Conservation (phyloP, 345 rosid genomes). For the Euphorbia tirucalli region DNA sequence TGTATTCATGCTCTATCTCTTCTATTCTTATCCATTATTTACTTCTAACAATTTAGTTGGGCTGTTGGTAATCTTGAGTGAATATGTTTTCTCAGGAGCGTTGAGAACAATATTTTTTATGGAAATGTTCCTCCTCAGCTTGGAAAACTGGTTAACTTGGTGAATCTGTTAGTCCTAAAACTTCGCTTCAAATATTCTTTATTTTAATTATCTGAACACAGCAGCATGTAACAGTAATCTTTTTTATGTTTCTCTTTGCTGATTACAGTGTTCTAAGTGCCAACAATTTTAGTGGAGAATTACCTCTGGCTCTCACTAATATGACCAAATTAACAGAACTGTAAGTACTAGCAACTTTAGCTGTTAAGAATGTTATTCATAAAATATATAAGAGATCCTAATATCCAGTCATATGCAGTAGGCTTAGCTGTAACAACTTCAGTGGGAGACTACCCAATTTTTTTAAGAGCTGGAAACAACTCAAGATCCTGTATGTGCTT, state of each 20-base stretch:
- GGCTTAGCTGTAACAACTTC: conserved; percentile 19
- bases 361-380: not conserved
- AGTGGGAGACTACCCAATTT: conserved; percentile 16
- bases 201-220: not conserved
- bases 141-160: conserved; percentile 11
- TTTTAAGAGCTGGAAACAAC: conserved; percentile 11
- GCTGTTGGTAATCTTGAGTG: not conserved
- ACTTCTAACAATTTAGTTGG: not conserved
- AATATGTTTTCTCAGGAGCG: conserved; percentile 7
- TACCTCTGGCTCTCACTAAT: conserved; percentile 9
- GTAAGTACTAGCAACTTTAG: conserved; percentile 16
- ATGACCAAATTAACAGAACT: conserved; percentile 6
- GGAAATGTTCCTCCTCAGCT: conserved; percentile 18
- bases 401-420: conserved; percentile 6
- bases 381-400: not conserved
- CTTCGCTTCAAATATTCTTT: no score
- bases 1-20: conserved; percentile 14
- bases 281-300: conserved; percentile 16
- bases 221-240: not conserved
- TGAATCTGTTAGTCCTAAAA: conserved; percentile 3
- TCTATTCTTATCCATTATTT: not conserved
- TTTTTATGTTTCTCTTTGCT: not conserved
- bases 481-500: not conserved
- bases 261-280: conserved; percentile 20
- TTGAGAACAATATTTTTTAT: conserved; percentile 10